Evolutionary conservation across 2,329 filamentous ascomycete genomes (phyloP), one percentile per base, ranked within the genome.

Genomic region (Xylariales sp.): DNA sequence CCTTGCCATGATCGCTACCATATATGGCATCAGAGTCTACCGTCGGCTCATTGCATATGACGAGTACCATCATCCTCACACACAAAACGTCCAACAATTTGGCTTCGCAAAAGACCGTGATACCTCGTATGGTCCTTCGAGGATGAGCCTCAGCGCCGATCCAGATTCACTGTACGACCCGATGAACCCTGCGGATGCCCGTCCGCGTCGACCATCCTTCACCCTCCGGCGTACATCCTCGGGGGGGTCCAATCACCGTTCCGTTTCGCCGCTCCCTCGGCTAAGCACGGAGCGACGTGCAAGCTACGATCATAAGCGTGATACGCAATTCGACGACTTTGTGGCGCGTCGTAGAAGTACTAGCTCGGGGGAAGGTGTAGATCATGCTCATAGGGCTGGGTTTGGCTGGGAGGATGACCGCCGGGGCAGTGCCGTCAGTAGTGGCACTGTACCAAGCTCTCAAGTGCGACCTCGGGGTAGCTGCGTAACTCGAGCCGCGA

Each of bases 41-140:
- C 69, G 68, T 38, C 68, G 71, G 12, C 58, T 76, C 10, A 57
- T 68, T 15, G 53, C 62, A 21, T 71, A 73, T 52, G 70, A 78
- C 50, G 68, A 74, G 48, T 73, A 77, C 48, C 59, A 68, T 45
- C 63, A 72, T 28, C 66, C 73, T 7, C 59, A 64, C 45, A 73
- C 76, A 8, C 59, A 64, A 44, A 73, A 76, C 56, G 60, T 69
- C 45, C 74, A 75, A 48, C 57, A 62, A 12, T 74, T 66, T 50
- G 70, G 71, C 31, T 74, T 67, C 58, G 51, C 48, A 42, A 56
- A 25, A 40, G 60, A 55, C 21, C 58, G 52, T 44, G 59, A 54
- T 33, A 56, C 48, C 11, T 38, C 38, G 15, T 54, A 52, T 16
- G 38, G 44, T 6, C 41, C 44, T 14, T 20, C 4, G 18, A 38